These are phyloP conservation scores for Lactifluus volemus DNA, from an alignment of 768 basidiomycete genomes.

Conservation along the genomic window DNA sequence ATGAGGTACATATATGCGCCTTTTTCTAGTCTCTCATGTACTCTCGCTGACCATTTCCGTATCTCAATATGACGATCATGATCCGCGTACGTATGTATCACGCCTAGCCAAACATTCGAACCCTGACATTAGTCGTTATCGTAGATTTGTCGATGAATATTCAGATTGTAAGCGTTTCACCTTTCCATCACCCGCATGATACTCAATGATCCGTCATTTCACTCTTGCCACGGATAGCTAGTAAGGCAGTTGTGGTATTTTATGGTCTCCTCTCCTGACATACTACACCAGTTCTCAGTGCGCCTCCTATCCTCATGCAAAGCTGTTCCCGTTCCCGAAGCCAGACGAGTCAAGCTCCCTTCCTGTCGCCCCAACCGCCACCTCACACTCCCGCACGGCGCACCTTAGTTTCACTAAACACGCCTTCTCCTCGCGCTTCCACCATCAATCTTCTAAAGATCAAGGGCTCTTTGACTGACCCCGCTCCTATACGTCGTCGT, in stretches of 20 bases:
- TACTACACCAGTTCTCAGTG: slow-evolving; percentile 15
- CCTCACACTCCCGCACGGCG: slow-evolving; percentile 29
- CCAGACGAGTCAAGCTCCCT: slow-evolving; percentile 22
- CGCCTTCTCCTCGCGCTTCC: slow-evolving; percentile 61
- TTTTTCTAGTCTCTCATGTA: slow-evolving; percentile 19
- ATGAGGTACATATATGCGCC: slow-evolving; percentile 31
- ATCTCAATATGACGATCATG: not conserved
- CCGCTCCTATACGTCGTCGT: slow-evolving; percentile 42
- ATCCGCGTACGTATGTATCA: slow-evolving; percentile 4
- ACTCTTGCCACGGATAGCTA: slow-evolving; percentile 9
- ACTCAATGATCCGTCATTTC: slow-evolving; percentile 30
- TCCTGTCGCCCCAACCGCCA: slow-evolving; percentile 24
- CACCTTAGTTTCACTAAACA: slow-evolving; percentile 37
- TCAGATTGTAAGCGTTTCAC: slow-evolving; percentile 18
- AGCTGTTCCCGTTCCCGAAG: slow-evolving; percentile 24
- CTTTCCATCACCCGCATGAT: slow-evolving; percentile 24
- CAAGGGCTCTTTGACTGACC: slow-evolving; percentile 68
- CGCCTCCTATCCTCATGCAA: slow-evolving; percentile 18
- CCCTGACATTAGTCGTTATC: not conserved
- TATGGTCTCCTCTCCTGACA: not conserved
- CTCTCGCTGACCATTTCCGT: not conserved
- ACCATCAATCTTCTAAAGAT: slow-evolving; percentile 47
- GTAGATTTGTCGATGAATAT: not conserved
- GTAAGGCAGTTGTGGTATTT: not conserved
- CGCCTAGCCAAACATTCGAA: not conserved